phyloP scores from a whole-genome alignment of 164 flowering plant genomes.

The Vitis cinerea region DNA sequence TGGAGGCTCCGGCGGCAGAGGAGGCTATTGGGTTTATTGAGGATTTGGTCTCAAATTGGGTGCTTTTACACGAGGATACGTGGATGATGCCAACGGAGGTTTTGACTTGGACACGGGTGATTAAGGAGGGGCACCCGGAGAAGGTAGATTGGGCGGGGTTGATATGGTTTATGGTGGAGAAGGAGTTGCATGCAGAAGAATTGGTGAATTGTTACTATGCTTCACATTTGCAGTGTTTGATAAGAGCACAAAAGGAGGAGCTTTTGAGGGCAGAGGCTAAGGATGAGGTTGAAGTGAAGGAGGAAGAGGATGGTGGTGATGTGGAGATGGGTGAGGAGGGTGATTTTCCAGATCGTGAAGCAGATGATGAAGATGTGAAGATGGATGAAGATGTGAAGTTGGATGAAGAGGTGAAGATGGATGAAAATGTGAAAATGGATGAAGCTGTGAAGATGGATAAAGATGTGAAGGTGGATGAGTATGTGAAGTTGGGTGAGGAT shows the following conservation, averaged over 20 bases:
- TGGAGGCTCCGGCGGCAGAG: slow-evolving; percentile 29
- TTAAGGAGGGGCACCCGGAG: slow-evolving; percentile 69
- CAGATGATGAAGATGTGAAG: slow-evolving; percentile 17
- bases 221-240: slow-evolving; percentile 73
- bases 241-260: slow-evolving; percentile 51
- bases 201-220: slow-evolving; percentile 33
- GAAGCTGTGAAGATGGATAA: slow-evolving; percentile 1
- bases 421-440: slow-evolving; percentile 9
- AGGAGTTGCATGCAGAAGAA: slow-evolving; percentile 51
- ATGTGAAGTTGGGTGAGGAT: slow-evolving; percentile 7
- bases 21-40: slow-evolving; percentile 47
- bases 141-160: slow-evolving; percentile 79
- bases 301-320: slow-evolving; percentile 17
- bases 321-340: slow-evolving; percentile 20
- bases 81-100: slow-evolving; percentile 79
- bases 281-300: slow-evolving; percentile 14
- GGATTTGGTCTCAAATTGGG: slow-evolving; percentile 69
- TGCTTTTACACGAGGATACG: slow-evolving; percentile 75
- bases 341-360: slow-evolving; percentile 1
- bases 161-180: slow-evolving; percentile 94
- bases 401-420: slow-evolving; percentile 9
- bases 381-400: slow-evolving; percentile 5
- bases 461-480: slow-evolving; percentile 17
- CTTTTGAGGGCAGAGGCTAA: slow-evolving; percentile 33
- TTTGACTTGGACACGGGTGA: slow-evolving; percentile 32